phyloP scores from a whole-genome alignment of 2,329 filamentous ascomycete genomes.

The Sclerotinia trifoliorum region DNA sequence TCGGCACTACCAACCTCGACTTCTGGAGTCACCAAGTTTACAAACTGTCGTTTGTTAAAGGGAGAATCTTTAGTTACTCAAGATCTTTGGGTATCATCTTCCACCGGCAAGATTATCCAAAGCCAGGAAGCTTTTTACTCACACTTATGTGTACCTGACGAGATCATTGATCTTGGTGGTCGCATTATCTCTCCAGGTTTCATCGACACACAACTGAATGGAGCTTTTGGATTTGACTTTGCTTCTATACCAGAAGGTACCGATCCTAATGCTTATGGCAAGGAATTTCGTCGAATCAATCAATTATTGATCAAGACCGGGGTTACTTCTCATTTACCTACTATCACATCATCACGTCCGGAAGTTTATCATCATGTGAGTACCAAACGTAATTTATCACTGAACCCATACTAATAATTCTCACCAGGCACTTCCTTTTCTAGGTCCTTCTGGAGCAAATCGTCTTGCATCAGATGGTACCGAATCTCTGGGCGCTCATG shows the following conservation, averaged over 20 bases:
- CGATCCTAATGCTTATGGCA: slow-evolving; percentile 66
- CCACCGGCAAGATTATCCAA: slow-evolving; percentile 76
- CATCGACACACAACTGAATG: slow-evolving; percentile 90
- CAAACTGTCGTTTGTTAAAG: slow-evolving; percentile 78
- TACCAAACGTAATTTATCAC: too few relatives aligned
- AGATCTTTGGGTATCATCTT: slow-evolving; percentile 86
- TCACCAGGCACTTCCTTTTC: slow-evolving; percentile 64
- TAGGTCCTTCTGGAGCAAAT: slow-evolving; percentile 66
- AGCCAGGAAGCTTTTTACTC: slow-evolving; percentile 68
- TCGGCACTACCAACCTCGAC: slow-evolving; percentile 36
- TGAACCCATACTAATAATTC: not conserved
- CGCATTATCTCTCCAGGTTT: slow-evolving; percentile 83
- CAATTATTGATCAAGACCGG: slow-evolving; percentile 71
- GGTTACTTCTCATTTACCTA: slow-evolving; percentile 85
- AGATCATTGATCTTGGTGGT: slow-evolving; percentile 74
- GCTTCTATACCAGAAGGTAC: slow-evolving; percentile 69
- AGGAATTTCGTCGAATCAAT: slow-evolving; percentile 71
- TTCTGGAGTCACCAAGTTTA: slow-evolving; percentile 76
- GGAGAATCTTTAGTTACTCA: slow-evolving; percentile 65
- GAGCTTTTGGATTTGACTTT: slow-evolving; percentile 91
- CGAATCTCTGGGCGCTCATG: slow-evolving; percentile 85
- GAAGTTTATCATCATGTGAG: slow-evolving; percentile 75
- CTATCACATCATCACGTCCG: slow-evolving; percentile 75
- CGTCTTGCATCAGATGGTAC: slow-evolving; percentile 67
- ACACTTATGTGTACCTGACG: slow-evolving; percentile 66